Percentiles rank a stretch among this genome's conserved stretches.
Evolutionary conservation across 2,329 filamentous ascomycete genomes (phyloP).

Genomic region (Phyllosticta citrichinensis): DNA sequence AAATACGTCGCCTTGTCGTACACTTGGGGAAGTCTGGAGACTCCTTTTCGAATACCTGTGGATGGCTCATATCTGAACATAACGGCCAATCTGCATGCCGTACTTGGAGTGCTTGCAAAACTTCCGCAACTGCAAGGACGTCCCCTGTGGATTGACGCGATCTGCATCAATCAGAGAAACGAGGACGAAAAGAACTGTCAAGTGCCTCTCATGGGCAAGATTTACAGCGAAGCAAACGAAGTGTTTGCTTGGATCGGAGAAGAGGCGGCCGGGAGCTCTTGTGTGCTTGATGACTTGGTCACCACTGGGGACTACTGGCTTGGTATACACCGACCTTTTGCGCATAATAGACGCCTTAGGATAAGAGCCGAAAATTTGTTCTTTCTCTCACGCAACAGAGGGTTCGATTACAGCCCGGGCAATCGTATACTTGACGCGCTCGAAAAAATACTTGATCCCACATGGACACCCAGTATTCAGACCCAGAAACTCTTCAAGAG

Average conservation of each 20-base stretch:
- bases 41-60: slow-evolving; percentile 1
- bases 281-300: slow-evolving; percentile 9
- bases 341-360: too few species aligned
- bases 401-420: slow-evolving; percentile 1
- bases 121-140: slow-evolving; percentile 7
- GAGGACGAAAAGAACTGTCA: slow-evolving; percentile 7
- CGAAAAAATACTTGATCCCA: too few species aligned
- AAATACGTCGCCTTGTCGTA: slow-evolving; percentile 13
- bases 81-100: slow-evolving; percentile 9
- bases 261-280: background rate
- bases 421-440: slow-evolving; percentile 2
- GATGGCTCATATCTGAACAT: slow-evolving; percentile 4
- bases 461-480: background rate
- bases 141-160: slow-evolving; percentile 13
- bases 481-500: background rate
- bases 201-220: slow-evolving; percentile 9
- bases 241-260: slow-evolving; percentile 10
- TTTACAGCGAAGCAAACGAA: slow-evolving; percentile 2
- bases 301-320: slow-evolving; percentile 15
- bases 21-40: slow-evolving; percentile 10
- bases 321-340: too few species aligned
- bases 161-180: slow-evolving; percentile 13
- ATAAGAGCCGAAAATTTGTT: too few species aligned
- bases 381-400: too few species aligned
- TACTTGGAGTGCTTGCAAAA: slow-evolving; percentile 1